phyloP scores from a whole-genome alignment of 2,329 filamentous ascomycete genomes.

The Teratosphaeriaceae sp. region DNA sequence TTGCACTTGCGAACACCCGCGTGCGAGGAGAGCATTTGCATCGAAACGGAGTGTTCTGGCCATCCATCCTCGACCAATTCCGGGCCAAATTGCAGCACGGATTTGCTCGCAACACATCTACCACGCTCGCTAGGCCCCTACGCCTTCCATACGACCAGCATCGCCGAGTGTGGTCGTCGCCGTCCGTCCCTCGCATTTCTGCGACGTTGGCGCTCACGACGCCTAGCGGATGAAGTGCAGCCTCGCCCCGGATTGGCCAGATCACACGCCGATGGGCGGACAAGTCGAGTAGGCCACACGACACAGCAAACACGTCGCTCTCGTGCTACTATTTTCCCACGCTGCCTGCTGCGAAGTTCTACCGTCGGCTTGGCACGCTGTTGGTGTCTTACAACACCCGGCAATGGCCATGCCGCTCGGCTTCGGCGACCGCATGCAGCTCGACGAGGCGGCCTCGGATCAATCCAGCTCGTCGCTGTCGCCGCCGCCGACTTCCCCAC shows the following conservation, averaged over 20 bases:
- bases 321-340: background rate
- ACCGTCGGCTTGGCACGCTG: conserved; percentile 13
- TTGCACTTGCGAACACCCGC: background rate
- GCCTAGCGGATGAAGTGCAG: background rate
- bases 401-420: conserved; percentile 14
- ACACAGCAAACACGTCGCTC: background rate
- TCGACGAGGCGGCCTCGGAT: conserved; percentile 16
- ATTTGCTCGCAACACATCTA: background rate
- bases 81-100: background rate
- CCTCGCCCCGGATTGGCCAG: conserved; percentile 3
- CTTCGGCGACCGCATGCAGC: conserved; percentile 11
- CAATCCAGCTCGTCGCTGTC: conserved; percentile 19
- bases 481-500: conserved; percentile 21
- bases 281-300: background rate
- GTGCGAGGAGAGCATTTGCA: background rate
- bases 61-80: conserved; percentile 7
- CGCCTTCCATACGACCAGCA: background rate
- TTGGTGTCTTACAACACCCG: background rate
- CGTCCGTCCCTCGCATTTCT: background rate
- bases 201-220: background rate
- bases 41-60: conserved; percentile 3
- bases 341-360: conserved; percentile 5
- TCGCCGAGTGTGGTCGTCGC: conserved; percentile 2
- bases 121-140: background rate
- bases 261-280: background rate